Base-by-base conservation (phyloP, 108 stramenopile genomes). In the Mayamaea pseudoterrestris region DNA sequence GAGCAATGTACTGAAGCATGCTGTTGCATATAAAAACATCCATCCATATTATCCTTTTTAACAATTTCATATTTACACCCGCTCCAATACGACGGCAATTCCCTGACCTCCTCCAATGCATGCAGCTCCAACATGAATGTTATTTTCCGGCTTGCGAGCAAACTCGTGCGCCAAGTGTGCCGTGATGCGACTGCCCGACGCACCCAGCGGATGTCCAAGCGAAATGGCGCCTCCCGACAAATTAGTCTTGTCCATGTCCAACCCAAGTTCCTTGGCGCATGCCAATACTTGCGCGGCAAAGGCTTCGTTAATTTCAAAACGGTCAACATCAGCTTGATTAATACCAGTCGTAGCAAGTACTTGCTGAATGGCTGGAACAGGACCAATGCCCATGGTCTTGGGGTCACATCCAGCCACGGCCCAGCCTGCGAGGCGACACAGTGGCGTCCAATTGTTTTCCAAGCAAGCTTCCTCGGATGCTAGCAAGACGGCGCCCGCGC, bases 71-170 rank as follows among this genome's bases (percentile, higher is more conserved):
- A n/a, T n/a, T n/a, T 63, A 82, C 34, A 60, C 77, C 31, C 83
- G 76, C 40, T 96, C 94, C 32, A 99, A 60, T 1, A 97, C 77
- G 12, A 97, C 70, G 22, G 96, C 98, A 71, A 99, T 96, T n/a
- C 98, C 95, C 60, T 97, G 96, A 37, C 98, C 98, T 45, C 98
- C 98, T 32, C 98, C 98, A 49, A 99, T 99, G 61, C 98, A 99
- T 16, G 98, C 98, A 31, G 89, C 73, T 7, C 98, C 98, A 41
- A 99, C 72, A 57, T 87, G 83, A 44, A 78, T 50, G 35, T 80
- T 85, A 8, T 66, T 55, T 5, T 9, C 13, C 13, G 14, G 5
- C 26, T 35, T 47, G 29, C 65, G 62, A 1, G 47, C 42, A 51
- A 95, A 93, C 50, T 92, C 91, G 73, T 97, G 81, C 0, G 92